These are phyloP conservation scores for Fraxinus baroniana DNA, from an alignment of 305 asterid species.

Conservation along the genomic window DNA sequence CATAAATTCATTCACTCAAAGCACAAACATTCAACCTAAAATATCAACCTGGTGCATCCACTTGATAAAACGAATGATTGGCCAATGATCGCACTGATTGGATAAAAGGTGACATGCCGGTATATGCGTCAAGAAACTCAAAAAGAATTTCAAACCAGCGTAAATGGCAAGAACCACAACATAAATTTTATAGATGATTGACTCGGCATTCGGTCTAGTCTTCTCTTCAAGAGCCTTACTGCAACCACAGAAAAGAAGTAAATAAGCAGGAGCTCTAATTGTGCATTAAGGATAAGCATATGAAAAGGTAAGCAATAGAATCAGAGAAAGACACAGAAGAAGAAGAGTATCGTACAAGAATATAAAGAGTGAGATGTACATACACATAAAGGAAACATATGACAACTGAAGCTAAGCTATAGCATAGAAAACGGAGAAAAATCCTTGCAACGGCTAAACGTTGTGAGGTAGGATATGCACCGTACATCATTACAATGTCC, in stretches of 20 bases:
- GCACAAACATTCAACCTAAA: slow-evolving; percentile 14
- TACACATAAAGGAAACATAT: slow-evolving; percentile 95
- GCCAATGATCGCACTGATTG: slow-evolving; percentile 62
- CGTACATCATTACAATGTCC: slow-evolving; percentile 94
- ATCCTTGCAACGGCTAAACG: slow-evolving; percentile 75
- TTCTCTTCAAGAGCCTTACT: slow-evolving; percentile 68
- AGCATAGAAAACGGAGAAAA: slow-evolving; percentile 80
- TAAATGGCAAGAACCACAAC: slow-evolving; percentile 61
- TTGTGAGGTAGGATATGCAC: slow-evolving; percentile 89
- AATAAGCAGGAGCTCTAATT: slow-evolving; percentile 16
- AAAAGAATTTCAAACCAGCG: slow-evolving; percentile 64
- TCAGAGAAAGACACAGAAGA: background rate
- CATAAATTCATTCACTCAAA: slow-evolving; percentile 7
- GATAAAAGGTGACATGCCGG: slow-evolving; percentile 86
- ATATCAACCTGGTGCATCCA: slow-evolving; percentile 97
- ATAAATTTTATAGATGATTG: slow-evolving; percentile 57
- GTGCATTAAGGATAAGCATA: slow-evolving; percentile 3
- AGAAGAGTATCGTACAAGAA: background rate
- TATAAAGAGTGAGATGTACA: slow-evolving; percentile 31
- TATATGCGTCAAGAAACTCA: slow-evolving; percentile 72
- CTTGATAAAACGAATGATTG: slow-evolving; percentile 68
- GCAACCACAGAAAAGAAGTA: slow-evolving; percentile 34
- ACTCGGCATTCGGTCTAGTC: slow-evolving; percentile 37
- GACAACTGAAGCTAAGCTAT: slow-evolving; percentile 57
- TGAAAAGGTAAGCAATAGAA: slow-evolving; percentile 5